Conservation (phyloP, 75 land plant genomes). For the Cupressus sempervirens region DNA sequence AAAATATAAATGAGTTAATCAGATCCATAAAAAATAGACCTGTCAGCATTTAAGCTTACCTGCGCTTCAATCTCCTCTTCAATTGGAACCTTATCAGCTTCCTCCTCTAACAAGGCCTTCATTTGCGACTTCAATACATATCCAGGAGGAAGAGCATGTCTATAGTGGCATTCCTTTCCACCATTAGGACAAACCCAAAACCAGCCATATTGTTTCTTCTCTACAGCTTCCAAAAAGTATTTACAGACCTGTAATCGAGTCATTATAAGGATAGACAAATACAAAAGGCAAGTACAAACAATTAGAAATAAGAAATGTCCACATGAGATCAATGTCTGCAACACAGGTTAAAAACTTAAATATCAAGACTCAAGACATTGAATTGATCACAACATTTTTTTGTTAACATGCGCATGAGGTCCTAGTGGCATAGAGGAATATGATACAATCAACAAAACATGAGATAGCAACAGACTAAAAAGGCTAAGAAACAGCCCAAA, state of each 20-base stretch:
- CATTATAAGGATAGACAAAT: constrained; percentile 4
- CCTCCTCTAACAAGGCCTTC: constrained; percentile 96
- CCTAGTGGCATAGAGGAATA: neutral
- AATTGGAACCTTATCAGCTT: constrained; percentile 68
- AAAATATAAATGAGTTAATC: neutral
- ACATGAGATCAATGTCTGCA: neutral
- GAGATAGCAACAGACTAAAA: neutral
- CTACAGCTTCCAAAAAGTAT: constrained; percentile 94
- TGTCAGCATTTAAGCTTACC: constrained; percentile 34
- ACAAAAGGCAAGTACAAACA: neutral
- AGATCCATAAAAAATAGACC: neutral
- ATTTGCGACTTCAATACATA: constrained; percentile 97
- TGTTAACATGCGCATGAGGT: neutral
- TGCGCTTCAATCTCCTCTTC: constrained; percentile 97
- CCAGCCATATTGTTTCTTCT: constrained; percentile 99
- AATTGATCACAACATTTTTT: neutral
- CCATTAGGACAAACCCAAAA: constrained; percentile 99
- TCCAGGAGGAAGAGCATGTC: constrained; percentile 98
- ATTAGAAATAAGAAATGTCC: neutral
- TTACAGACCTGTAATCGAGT: constrained; percentile 80
- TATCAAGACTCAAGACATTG: neutral
- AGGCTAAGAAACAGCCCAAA: neutral
- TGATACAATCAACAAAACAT: neutral
- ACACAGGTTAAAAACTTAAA: neutral
- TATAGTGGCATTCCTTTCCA: constrained; percentile 93